Evolutionary conservation across 2,329 filamentous ascomycete genomes (phyloP), one percentile per base, ranked within the genome.

Genomic region (Sclerotinia sclerotiorum): DNA sequence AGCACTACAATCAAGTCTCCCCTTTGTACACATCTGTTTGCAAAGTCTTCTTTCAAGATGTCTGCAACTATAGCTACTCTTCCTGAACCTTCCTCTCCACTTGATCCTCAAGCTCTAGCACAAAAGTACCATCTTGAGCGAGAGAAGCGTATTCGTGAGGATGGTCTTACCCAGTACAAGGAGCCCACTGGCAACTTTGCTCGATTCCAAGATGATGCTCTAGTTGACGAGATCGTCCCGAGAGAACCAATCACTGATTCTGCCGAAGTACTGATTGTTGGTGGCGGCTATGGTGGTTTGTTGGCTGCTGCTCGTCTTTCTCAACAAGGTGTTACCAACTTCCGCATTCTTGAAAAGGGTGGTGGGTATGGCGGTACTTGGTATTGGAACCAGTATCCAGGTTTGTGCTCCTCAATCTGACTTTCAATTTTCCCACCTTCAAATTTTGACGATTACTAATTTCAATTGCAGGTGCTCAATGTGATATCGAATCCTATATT

Each of bases 371-470:
- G 82, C 5, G 82, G 83, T 0, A 83, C 82, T 2, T 85, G 83
- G 82, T 78, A 78, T 61, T 84, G 87, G 72, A 85, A 87, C 74
- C 83, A 82, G 68, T 88, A 86, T 71, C 85, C 84, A 3, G 85
- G 82, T 8, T 84, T 78, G 81, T 82, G 74, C 49, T 73, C 67
- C 2, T 15, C 4, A n/a, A 65, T 15, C 17, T 2, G 11, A 65
- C 15, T n/a, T 19, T 48, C 61, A 21, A 21, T 56, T 17, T 11
- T 66, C 29, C 11, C 10, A 39, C 67, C 57, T 69, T 76, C 27
- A 83, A 87, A 13, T 84, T 81, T 80, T 84, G 81, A 46, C 78
- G 82, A 60, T 2, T 88, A 88, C 77, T 85, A 81, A 60, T 86
- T 82, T 74, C 83, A 15, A 88, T 88, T 84, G 85, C 65, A 87